phyloP scores from a whole-genome alignment of 768 basidiomycete genomes.

The Termitomyces sp. region DNA sequence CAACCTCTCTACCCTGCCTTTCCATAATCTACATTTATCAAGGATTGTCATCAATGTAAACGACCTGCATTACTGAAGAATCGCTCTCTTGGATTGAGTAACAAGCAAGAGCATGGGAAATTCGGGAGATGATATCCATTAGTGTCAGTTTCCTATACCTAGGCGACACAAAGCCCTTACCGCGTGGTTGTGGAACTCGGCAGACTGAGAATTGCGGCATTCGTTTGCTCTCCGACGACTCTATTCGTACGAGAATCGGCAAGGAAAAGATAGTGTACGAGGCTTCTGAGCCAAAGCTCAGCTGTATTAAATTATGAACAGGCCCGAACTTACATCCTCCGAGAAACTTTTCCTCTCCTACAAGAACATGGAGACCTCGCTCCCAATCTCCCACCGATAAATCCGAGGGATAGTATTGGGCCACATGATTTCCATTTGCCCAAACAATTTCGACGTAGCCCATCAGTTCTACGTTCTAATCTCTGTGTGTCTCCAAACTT shows the following conservation, averaged over 20 bases:
- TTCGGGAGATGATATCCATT: neutral
- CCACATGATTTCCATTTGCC: conserved; percentile 35
- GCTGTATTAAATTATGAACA: conserved; percentile 12
- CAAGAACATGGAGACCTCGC: conserved; percentile 36
- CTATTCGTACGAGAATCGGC: conserved; percentile 34
- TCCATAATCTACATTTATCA: neutral
- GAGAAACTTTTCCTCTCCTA: conserved; percentile 41
- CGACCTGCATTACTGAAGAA: conserved; percentile 23
- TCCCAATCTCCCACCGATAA: conserved; percentile 22
- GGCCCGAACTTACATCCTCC: conserved; percentile 29
- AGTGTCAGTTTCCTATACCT: neutral
- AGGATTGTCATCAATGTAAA: conserved; percentile 9
- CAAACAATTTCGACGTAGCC: conserved; percentile 43
- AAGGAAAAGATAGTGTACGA: conserved; percentile 38
- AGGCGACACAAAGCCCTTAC: conserved; percentile 11
- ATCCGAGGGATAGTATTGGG: conserved; percentile 21
- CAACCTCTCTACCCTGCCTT: neutral
- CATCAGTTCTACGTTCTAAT: conserved; percentile 38
- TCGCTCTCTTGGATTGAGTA: conserved; percentile 22
- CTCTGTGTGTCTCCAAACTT: conserved; percentile 33
- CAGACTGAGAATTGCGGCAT: conserved; percentile 18
- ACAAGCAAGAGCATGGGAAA: conserved; percentile 26
- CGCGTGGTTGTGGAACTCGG: conserved; percentile 20
- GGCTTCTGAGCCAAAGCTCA: conserved; percentile 28
- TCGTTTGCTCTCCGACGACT: conserved; percentile 33